Conservation (phyloP, 163 green algal species). For the Scenedesmus sp. region DNA sequence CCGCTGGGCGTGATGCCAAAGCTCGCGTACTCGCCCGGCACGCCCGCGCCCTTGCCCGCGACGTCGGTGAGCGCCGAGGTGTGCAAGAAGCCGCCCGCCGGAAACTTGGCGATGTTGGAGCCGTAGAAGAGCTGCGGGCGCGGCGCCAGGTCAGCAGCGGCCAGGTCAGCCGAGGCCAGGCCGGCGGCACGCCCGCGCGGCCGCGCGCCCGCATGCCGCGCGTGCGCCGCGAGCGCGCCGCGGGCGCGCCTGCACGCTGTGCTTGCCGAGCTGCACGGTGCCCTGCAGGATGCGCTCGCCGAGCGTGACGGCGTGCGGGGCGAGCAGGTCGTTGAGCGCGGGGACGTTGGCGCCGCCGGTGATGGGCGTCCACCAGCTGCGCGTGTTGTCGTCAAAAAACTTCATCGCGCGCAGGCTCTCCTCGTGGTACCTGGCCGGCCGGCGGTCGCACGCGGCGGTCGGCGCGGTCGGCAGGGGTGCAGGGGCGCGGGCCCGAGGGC, state of each 20-base stretch:
- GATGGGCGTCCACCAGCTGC: constrained; percentile 92
- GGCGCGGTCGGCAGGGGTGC: no score
- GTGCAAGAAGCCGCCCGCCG: constrained; percentile 45
- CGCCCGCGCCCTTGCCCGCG: constrained; percentile 11
- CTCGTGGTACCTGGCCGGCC: constrained; percentile 48
- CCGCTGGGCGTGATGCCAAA: constrained; percentile 45
- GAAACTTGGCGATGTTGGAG: constrained; percentile 49
- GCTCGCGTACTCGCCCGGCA: constrained; percentile 22
- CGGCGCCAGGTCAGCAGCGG: background rate
- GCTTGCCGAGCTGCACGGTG: constrained; percentile 47
- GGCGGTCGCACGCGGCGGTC: no score
- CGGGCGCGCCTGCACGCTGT: constrained; percentile 38
- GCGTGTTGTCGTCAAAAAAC: constrained; percentile 99
- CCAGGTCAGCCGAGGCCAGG: background rate
- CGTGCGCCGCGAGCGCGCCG: no score
- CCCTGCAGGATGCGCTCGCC: constrained; percentile 81
- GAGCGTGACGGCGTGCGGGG: constrained; percentile 81
- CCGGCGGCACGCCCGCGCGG: background rate
- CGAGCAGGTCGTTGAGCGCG: constrained; percentile 96
- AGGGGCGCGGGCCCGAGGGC: no score
- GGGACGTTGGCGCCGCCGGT: constrained; percentile 96
- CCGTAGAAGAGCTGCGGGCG: constrained; percentile 44
- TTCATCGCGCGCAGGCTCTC: constrained; percentile 84
- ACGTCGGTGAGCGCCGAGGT: constrained; percentile 21
- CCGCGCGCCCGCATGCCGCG: background rate